phyloP scores from a whole-genome alignment of 2,329 filamentous ascomycete species.

The Chaetothyriales sp. region DNA sequence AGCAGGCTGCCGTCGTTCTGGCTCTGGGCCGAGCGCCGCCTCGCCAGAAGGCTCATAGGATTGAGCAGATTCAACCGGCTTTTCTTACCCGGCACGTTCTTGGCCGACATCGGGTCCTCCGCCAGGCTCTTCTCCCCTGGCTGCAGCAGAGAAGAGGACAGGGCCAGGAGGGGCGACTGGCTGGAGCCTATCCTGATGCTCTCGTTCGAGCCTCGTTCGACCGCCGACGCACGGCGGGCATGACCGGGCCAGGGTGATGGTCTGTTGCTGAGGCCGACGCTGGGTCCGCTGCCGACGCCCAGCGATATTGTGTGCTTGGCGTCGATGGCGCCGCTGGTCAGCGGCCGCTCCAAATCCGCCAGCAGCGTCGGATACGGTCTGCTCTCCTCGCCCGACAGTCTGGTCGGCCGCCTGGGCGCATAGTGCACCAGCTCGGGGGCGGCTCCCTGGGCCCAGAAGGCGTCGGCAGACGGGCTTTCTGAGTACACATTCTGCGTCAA shows the following conservation, averaged over 20 bases:
- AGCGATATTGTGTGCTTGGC: background rate
- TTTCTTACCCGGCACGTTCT: constrained; percentile 32
- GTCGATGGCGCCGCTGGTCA: constrained; percentile 12
- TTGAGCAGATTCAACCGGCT: constrained; percentile 43
- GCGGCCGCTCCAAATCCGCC: constrained; percentile 10
- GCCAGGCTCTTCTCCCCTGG: background rate
- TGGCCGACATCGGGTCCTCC: constrained; percentile 14
- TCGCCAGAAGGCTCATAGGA: constrained; percentile 46
- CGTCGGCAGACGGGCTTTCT: constrained; percentile 12
- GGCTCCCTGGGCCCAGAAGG: background rate
- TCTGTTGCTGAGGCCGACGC: background rate
- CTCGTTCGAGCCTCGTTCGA: background rate
- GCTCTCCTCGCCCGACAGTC: constrained; percentile 11
- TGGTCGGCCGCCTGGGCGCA: background rate
- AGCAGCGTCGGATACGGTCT: constrained; percentile 7
- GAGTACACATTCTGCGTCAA: constrained; percentile 9
- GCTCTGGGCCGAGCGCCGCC: constrained; percentile 41
- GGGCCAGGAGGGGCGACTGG: background rate
- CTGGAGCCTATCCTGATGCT: background rate
- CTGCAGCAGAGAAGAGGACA: constrained; percentile 1
- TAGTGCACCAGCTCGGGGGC: too few species aligned
- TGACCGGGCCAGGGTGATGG: background rate
- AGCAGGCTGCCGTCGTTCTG: constrained; percentile 40
- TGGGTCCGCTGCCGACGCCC: background rate
- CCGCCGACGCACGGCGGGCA: background rate